Evolutionary conservation across 2,329 filamentous ascomycete genomes (phyloP).

Genomic region (Juglanconis oblonga): DNA sequence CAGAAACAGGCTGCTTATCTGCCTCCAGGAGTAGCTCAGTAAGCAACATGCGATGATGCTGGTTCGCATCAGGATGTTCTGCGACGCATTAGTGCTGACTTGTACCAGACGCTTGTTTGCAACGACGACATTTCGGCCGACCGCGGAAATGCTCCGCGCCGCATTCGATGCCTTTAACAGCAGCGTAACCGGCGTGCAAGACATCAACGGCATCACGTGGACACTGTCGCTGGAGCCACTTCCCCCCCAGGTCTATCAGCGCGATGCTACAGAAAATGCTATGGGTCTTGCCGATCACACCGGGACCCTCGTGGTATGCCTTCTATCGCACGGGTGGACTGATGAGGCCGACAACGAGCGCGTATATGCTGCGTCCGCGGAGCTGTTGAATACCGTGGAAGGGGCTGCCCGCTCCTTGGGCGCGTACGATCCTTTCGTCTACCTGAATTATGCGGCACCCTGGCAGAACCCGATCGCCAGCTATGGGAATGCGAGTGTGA

Average conservation of each 20-base stretch:
- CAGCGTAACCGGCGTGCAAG: neutral
- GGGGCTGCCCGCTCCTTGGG: neutral
- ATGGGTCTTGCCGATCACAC: constrained; percentile 6
- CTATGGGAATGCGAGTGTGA: constrained; percentile 8
- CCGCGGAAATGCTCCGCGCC: constrained; percentile 1
- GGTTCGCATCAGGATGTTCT: too few relatives aligned
- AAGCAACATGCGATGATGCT: neutral
- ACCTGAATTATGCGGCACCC: constrained; percentile 14
- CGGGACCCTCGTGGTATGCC: neutral
- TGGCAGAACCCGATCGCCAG: constrained; percentile 11
- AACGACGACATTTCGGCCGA: neutral
- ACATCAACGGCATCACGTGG: constrained; percentile 8
- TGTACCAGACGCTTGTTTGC: neutral
- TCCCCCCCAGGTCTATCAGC: constrained; percentile 6
- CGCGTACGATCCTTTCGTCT: constrained; percentile 6
- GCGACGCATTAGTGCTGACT: neutral
- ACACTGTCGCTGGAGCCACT: constrained; percentile 8
- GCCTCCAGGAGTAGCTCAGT: neutral
- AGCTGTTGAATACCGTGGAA: neutral
- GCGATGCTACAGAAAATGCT: neutral
- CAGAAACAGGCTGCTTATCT: neutral
- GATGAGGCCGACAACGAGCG: neutral
- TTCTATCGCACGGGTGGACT: neutral
- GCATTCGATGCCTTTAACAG: neutral
- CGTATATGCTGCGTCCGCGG: neutral